A percentile compares a stretch with the other conserved stretches of the same genome.
Evolutionary conservation across 371 early-diverging fungal genomes (phyloP).

Genomic region (Umbelopsis sp.): DNA sequence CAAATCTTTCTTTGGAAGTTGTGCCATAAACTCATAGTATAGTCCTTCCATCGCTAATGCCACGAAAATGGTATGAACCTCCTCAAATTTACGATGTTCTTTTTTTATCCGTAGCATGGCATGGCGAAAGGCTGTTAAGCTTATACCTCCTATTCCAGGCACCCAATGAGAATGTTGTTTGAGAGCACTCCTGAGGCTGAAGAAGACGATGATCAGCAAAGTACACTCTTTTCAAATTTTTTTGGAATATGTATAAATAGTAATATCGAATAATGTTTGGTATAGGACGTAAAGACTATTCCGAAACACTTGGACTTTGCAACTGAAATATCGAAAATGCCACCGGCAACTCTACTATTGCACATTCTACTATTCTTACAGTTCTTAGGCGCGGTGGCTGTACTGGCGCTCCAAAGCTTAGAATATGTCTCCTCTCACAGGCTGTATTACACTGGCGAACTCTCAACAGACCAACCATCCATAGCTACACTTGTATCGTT

Average conservation of each 20-base stretch:
- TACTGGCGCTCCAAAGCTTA: constrained; percentile 3
- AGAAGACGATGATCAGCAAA: neutral
- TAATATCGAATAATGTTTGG: neutral
- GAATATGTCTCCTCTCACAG: neutral
- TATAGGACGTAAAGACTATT: no score
- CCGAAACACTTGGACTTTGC: no score
- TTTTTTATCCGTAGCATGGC: no score
- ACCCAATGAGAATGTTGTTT: no score
- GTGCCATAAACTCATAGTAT: no score
- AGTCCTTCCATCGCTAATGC: no score
- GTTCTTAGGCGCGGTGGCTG: neutral
- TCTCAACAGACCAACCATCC: constrained; percentile 2
- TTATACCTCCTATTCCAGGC: no score
- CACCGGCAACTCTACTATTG: neutral
- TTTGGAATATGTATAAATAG: neutral
- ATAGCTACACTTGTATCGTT: neutral
- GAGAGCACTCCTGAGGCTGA: no score
- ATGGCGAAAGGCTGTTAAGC: no score
- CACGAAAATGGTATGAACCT: no score
- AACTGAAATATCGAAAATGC: neutral
- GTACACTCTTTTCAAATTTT: neutral
- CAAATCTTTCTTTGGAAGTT: no score
- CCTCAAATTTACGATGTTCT: no score
- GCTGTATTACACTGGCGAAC: neutral
- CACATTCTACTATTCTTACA: neutral